phyloP scores from a whole-genome alignment of 106 monocot species.

The Vanilla planifolia region DNA sequence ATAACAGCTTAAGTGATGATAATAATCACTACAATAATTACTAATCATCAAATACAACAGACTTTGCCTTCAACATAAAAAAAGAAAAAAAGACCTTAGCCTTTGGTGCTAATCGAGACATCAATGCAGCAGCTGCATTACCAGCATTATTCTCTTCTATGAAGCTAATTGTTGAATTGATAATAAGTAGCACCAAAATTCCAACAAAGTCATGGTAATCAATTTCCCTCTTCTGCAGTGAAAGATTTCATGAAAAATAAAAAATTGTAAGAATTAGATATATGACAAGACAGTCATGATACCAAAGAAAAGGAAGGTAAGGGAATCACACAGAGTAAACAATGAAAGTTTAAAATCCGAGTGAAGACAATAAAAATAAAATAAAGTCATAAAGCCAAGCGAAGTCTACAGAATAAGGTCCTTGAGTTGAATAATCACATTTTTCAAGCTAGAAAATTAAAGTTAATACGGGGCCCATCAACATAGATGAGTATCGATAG shows the following conservation, averaged over 20 bases:
- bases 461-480: no score
- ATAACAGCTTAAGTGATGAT: not conserved
- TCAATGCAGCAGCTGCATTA: slow-evolving; percentile 54
- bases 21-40: not conserved
- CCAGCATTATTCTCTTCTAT: slow-evolving; percentile 59
- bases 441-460: no score
- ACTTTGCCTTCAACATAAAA: not conserved
- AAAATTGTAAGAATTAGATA: not conserved
- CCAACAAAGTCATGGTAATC: slow-evolving; percentile 55
- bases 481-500: no score
- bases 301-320: no score
- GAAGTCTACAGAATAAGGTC: no score
- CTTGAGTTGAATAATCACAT: no score
- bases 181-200: slow-evolving; percentile 34
- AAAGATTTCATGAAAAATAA: not conserved
- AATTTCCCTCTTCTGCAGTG: slow-evolving; percentile 20
- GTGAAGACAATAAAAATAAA: not conserved
- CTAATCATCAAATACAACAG: not conserved
- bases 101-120: slow-evolving; percentile 49
- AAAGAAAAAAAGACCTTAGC: slow-evolving; percentile 26
- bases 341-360: no score
- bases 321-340: no score
- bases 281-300: not conserved
- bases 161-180: slow-evolving; percentile 56
- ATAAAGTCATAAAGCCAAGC: no score